Base-by-base conservation (phyloP, 176 grass and related monocot species). In the Phoenix dactylifera region DNA sequence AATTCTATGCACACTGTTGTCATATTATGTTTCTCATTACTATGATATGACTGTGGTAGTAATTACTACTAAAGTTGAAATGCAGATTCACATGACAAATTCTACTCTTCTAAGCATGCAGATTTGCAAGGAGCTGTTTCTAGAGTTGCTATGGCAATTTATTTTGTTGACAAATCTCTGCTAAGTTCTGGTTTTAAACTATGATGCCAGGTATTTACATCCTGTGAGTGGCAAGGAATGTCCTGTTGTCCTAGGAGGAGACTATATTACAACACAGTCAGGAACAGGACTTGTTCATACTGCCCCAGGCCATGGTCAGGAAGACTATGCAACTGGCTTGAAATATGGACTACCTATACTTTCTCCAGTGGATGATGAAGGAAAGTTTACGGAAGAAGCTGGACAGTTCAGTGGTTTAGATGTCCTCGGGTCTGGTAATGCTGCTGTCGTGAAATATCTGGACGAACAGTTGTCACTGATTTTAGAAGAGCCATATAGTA, bases 241-340 rank as follows among this genome's bases (percentile, higher is more conserved):
- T 65, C 85, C 81, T 30, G 87, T 97, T 65, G 72, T 97, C 48
- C 72, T 91, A 66, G 92, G 92, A 62, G 92, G 92, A 72, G 92
- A 97, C 73, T 91, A 97, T 49, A 91, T 97, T 77, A 91, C 87
- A 79, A 97, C 81, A 68, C 86, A 97, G 64, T 90, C 92, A 22
- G 92, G 92, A 67, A 97, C 92, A 54, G 92, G 92, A 23, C 87
- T 97, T 79, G 87, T 97, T 76, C 92, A 97, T 80, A 97, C 92
- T 80, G 92, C 92, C 59, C 92, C 92, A 44, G 92, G 92, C 57
- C 92, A 97, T 79, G 92, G 92, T 24, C 92, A 97, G 77, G 92
- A 97, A 82, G 92, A 97, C 62, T 97, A 97, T 64, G 18, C 82
- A 54, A 91, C 92, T 59, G 83, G 92, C 57, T 39, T 97, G 71